Evolutionary conservation across 306 rosid species (phyloP).

Genomic region (Pachyrhizus erosus): DNA sequence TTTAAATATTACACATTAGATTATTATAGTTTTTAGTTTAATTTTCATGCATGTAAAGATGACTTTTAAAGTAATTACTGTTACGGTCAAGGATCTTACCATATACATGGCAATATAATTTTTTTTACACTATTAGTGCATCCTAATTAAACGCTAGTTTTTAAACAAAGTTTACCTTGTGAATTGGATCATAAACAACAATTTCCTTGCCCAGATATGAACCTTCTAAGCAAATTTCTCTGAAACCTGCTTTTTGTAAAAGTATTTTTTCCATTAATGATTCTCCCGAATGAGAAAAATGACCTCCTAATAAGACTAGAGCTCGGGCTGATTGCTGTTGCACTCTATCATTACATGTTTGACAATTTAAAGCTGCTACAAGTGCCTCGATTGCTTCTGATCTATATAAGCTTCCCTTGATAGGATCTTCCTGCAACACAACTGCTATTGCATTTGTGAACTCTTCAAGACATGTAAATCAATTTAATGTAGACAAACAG

Average conservation of each 20-base stretch:
- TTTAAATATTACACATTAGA: background rate
- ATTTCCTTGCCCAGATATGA: constrained; percentile 50
- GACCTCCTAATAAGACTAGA: constrained; percentile 72
- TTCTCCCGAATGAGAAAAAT: constrained; percentile 66
- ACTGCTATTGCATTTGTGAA: constrained; percentile 76
- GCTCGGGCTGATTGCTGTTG: constrained; percentile 75
- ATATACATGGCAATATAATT: background rate
- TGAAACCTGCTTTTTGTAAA: constrained; percentile 74
- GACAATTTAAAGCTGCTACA: constrained; percentile 61
- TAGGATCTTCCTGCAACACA: constrained; percentile 80
- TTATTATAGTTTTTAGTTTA: background rate
- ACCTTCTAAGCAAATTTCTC: constrained; percentile 46
- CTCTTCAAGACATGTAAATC: constrained; percentile 39
- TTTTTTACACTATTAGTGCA: background rate
- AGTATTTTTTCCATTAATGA: constrained; percentile 64
- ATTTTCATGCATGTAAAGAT: background rate
- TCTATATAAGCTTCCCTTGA: constrained; percentile 69
- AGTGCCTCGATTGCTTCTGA: constrained; percentile 79
- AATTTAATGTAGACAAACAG: background rate
- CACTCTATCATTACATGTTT: constrained; percentile 44
- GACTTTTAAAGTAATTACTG: background rate
- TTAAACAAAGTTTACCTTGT: constrained; percentile 48
- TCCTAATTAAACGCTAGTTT: background rate
- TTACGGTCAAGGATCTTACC: background rate
- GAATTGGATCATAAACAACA: constrained; percentile 43